phyloP scores from a whole-genome alignment of 352 stramenopile species.

The Phytophthora capsici region DNA sequence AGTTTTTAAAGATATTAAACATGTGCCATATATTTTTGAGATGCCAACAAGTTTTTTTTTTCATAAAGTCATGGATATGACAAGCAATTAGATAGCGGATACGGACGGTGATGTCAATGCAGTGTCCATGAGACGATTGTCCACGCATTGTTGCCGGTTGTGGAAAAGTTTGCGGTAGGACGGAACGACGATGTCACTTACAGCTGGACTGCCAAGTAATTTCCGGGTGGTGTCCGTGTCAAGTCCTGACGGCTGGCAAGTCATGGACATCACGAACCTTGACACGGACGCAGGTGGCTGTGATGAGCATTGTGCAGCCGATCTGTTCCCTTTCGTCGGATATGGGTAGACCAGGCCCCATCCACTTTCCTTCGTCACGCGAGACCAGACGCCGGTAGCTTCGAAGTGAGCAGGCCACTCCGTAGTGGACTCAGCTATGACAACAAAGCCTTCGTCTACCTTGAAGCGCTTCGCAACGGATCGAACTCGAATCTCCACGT shows the following conservation, averaged over 20 bases:
- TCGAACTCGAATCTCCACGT: conserved; percentile 24
- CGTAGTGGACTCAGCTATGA: conserved; percentile 26
- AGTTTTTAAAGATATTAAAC: conserved; percentile 27
- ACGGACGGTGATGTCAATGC: conserved; percentile 1
- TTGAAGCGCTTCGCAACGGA: conserved; percentile 24
- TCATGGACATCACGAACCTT: conserved; percentile 25
- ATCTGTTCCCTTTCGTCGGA: conserved; percentile 1
- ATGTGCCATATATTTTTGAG: conserved; percentile 35
- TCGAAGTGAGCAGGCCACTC: conserved; percentile 34
- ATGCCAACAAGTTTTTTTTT: not conserved
- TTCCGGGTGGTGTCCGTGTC: conserved; percentile 20
- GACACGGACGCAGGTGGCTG: conserved; percentile 14
- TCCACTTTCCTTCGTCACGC: conserved; percentile 25
- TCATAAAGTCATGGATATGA: not conserved
- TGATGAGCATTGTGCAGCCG: conserved; percentile 10
- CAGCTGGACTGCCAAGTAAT: conserved; percentile 21
- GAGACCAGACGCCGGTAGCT: conserved; percentile 20
- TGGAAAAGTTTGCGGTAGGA: conserved; percentile 25
- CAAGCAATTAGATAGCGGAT: conserved; percentile 16
- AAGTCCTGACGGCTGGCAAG: conserved; percentile 15
- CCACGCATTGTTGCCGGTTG: conserved; percentile 31
- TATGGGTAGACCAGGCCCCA: conserved; percentile 25
- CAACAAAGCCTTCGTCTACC: conserved; percentile 22
- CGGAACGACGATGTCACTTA: conserved; percentile 30
- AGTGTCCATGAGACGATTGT: conserved; percentile 31